A percentile compares a stretch with the other conserved stretches of the same genome.
Conservation (phyloP, 164 flowering plant genomes). For the Platanus orientalis region DNA sequence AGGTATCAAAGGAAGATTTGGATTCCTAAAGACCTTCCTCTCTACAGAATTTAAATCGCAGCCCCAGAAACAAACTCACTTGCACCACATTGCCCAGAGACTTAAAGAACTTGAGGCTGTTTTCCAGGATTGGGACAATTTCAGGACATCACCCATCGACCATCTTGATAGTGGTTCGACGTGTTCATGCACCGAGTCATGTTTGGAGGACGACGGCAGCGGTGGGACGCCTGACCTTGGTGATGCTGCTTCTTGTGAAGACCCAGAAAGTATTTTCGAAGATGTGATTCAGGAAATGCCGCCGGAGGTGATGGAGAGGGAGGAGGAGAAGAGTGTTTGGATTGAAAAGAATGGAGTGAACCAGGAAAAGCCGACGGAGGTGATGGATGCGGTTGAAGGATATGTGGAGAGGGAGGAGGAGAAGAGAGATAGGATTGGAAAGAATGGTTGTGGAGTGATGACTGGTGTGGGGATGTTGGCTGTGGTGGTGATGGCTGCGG, state of each 20-base stretch:
- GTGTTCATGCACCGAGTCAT: slow-evolving; percentile 40
- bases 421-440: slow-evolving; percentile 8
- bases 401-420: background rate
- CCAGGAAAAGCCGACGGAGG: no score
- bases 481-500: slow-evolving; percentile 12
- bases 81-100: slow-evolving; percentile 24
- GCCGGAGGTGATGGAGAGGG: background rate
- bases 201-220: slow-evolving; percentile 15
- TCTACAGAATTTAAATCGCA: slow-evolving; percentile 30
- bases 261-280: background rate
- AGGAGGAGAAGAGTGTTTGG: no score
- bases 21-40: slow-evolving; percentile 27
- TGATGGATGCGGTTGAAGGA: no score
- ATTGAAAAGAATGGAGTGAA: no score
- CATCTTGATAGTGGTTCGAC: slow-evolving; percentile 13
- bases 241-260: background rate
- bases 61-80: slow-evolving; percentile 23
- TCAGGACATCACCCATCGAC: background rate
- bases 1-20: slow-evolving; percentile 19
- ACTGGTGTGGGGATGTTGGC: no score
- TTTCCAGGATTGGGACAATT: slow-evolving; percentile 19
- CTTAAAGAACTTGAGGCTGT: slow-evolving; percentile 21
- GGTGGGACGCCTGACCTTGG: background rate
- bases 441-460: slow-evolving; percentile 8
- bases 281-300: slow-evolving; percentile 3